phyloP scores from a whole-genome alignment of 169 alveolate genomes.

The Nephromyces sp. region DNA sequence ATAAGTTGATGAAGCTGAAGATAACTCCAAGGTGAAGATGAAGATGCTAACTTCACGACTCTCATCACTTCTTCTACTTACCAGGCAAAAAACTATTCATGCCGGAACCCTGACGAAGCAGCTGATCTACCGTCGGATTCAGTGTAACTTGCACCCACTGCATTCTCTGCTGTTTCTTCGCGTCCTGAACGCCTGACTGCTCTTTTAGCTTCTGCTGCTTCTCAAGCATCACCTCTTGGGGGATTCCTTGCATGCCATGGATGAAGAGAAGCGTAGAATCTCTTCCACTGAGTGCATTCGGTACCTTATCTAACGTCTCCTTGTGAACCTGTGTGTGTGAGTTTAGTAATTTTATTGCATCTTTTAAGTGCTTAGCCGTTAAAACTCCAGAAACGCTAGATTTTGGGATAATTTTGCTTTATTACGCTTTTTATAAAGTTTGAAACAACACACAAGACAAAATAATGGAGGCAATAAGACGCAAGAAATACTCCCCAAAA shows the following conservation, averaged over 20 bases:
- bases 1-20: no score
- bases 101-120: neutral
- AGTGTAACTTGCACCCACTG: constrained; percentile 63
- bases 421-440: no score
- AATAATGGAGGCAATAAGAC: neutral
- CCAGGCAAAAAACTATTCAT: neutral
- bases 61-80: neutral
- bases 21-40: no score
- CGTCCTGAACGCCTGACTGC: constrained; percentile 52
- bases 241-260: constrained; percentile 97
- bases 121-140: neutral
- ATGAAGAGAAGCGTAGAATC: constrained; percentile 82
- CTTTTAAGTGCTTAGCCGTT: neutral
- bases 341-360: constrained; percentile 42
- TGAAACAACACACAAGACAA: neutral
- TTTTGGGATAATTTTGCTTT: no score
- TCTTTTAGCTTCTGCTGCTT: constrained; percentile 46
- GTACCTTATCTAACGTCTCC: constrained; percentile 75
- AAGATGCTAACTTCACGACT: neutral
- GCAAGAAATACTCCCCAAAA: neutral
- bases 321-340: constrained; percentile 81
- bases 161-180: constrained; percentile 57
- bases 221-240: constrained; percentile 71
- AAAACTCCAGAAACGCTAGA: neutral
- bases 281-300: constrained; percentile 91